Evolutionary conservation across 768 basidiomycete species (phyloP).

Genomic region (Mrakia blollopis): DNA sequence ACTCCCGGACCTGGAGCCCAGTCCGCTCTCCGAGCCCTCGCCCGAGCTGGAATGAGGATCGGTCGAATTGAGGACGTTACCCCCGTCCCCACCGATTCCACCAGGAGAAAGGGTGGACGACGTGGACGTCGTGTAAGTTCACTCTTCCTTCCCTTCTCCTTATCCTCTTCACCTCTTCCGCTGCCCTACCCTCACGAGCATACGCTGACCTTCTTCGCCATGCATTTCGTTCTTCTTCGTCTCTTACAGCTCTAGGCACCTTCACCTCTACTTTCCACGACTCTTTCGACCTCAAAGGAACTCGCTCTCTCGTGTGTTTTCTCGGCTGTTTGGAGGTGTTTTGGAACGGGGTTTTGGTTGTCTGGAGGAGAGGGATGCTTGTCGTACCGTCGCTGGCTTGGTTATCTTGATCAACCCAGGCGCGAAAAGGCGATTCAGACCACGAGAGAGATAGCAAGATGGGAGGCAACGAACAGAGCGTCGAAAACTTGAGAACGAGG

Average conservation of each 20-base stretch:
- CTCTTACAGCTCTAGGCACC: background rate
- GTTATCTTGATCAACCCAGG: conserved; percentile 22
- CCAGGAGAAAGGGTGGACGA: conserved; percentile 76
- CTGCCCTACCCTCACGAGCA: background rate
- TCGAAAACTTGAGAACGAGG: background rate
- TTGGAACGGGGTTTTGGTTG: background rate
- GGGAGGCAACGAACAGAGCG: background rate
- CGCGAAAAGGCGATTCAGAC: conserved; percentile 6
- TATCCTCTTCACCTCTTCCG: background rate
- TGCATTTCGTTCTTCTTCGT: no score
- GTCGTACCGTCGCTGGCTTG: conserved; percentile 23
- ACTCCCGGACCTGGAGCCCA: conserved; percentile 98
- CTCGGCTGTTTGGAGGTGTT: background rate
- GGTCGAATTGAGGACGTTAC: conserved; percentile 71
- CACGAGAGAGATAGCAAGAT: background rate
- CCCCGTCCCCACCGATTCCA: conserved; percentile 84
- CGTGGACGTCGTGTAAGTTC: conserved; percentile 18
- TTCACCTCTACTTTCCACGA: background rate
- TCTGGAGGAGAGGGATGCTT: conserved; percentile 1
- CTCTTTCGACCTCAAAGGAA: background rate
- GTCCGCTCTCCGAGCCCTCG: conserved; percentile 93
- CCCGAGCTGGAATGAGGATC: conserved; percentile 96
- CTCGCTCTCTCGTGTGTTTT: no score
- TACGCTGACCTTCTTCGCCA: background rate
- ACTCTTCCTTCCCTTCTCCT: background rate